Evolutionary conservation across 164 flowering plant species (phyloP).

Genomic region (Tetrastigma voinierianum): DNA sequence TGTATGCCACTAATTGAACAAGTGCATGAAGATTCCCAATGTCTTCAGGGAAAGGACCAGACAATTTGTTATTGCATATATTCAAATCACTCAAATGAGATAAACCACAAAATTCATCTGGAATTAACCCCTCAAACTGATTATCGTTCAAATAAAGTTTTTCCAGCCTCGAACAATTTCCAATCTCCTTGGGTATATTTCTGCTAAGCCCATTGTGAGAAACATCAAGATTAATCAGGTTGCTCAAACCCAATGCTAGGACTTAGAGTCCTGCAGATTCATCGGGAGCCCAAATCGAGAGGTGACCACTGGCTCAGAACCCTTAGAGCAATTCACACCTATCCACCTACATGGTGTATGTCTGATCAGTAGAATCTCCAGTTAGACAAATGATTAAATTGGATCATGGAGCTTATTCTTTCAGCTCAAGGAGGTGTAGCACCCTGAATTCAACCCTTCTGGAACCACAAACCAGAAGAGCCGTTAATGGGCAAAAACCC

Average conservation of each 20-base stretch:
- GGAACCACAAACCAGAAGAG: constrained; percentile 24
- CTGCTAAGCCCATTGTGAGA: constrained; percentile 55
- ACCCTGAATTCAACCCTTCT: constrained; percentile 62
- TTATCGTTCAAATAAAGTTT: constrained; percentile 49
- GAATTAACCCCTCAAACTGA: constrained; percentile 25
- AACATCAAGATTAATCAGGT: constrained; percentile 51
- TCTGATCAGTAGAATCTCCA: constrained; percentile 65
- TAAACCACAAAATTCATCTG: constrained; percentile 22
- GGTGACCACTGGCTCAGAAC: constrained; percentile 40
- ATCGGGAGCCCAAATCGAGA: constrained; percentile 51
- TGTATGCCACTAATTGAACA: constrained; percentile 63
- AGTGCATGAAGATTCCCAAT: constrained; percentile 65
- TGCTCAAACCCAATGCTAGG: constrained; percentile 56
- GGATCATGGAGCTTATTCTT: constrained; percentile 50
- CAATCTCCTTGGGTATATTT: constrained; percentile 73
- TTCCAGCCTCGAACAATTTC: constrained; percentile 58
- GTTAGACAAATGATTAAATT: constrained; percentile 32
- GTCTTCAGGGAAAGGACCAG: constrained; percentile 74
- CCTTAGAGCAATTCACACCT: constrained; percentile 78
- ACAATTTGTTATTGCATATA: constrained; percentile 33
- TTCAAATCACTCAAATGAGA: constrained; percentile 22
- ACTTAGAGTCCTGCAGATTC: constrained; percentile 72
- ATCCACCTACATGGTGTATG: constrained; percentile 82
- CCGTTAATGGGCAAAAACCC: too few relatives aligned
- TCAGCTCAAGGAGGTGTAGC: constrained; percentile 54